Conservation (phyloP, 352 stramenopile genomes). For the Pythium dissotocum region DNA sequence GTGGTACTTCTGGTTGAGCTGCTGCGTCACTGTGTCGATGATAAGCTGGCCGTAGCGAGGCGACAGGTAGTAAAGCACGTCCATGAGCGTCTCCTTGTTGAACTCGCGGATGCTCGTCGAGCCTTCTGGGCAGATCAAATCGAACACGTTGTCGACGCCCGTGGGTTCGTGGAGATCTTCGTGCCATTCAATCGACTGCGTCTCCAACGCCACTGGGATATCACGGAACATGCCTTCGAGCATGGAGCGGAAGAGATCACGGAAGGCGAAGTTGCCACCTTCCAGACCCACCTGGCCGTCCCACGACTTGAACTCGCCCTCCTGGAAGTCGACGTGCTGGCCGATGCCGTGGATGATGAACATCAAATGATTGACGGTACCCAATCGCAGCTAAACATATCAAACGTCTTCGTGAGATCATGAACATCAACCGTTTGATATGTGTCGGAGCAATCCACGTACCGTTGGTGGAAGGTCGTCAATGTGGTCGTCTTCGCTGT, state of each 20-base stretch:
- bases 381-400: conserved; percentile 56
- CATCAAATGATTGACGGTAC: conserved; percentile 80
- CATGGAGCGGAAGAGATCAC: conserved; percentile 75
- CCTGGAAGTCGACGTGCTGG: conserved; percentile 84
- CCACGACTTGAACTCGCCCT: conserved; percentile 82
- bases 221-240: conserved; percentile 81
- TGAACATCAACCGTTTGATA: not conserved
- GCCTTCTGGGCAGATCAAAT: conserved; percentile 81
- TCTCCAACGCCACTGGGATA: conserved; percentile 80
- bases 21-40: conserved; percentile 87
- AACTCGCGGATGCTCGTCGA: conserved; percentile 88
- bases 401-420: not conserved
- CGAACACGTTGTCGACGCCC: conserved; percentile 82
- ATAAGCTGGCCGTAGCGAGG: conserved; percentile 91
- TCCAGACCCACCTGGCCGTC: conserved; percentile 69
- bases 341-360: conserved; percentile 89
- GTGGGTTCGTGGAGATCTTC: conserved; percentile 87
- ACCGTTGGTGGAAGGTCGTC: conserved; percentile 77
- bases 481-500: conserved; percentile 66
- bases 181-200: conserved; percentile 91
- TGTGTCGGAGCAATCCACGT: conserved; percentile 1
- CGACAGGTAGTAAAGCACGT: conserved; percentile 93
- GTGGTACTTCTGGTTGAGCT: conserved; percentile 89
- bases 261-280: conserved; percentile 79
- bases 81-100: conserved; percentile 94